Conservation (phyloP, 257 asterid species). For the Cynanchum wilfordii region DNA sequence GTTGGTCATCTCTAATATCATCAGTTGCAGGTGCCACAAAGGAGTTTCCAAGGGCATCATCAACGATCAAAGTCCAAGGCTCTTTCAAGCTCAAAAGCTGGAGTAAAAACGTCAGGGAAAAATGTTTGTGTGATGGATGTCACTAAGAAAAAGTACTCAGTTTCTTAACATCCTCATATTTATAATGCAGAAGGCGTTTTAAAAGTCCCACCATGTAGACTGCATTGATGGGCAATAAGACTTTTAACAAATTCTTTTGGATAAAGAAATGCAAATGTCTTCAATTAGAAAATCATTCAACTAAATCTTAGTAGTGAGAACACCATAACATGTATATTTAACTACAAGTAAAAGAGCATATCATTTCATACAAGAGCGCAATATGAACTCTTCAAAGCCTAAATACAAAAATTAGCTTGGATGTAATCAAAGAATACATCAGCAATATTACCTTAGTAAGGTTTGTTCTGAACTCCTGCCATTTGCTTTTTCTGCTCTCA, state of each 20-base stretch:
- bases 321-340: not conserved
- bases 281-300: not conserved
- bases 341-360: not conserved
- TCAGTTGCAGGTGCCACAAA: slow-evolving; percentile 83
- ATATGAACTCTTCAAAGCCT: not conserved
- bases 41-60: slow-evolving; percentile 87
- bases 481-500: slow-evolving; percentile 51
- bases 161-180: not conserved
- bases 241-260: not conserved
- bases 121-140: not conserved
- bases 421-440: not conserved
- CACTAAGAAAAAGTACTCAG: not conserved
- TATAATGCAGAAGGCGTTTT: not conserved
- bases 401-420: not conserved
- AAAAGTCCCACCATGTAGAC: not conserved
- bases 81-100: slow-evolving; percentile 74
- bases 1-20: slow-evolving; percentile 61
- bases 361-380: not conserved
- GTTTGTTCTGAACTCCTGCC: slow-evolving; percentile 66
- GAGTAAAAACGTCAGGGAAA: not conserved
- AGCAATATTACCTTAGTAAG: slow-evolving; percentile 55
- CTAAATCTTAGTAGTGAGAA: not conserved
- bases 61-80: slow-evolving; percentile 85
- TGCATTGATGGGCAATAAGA: not conserved
- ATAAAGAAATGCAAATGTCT: not conserved